Base-by-base conservation (phyloP, 202 grass and related monocot genomes). In the Zoysia matrella region DNA sequence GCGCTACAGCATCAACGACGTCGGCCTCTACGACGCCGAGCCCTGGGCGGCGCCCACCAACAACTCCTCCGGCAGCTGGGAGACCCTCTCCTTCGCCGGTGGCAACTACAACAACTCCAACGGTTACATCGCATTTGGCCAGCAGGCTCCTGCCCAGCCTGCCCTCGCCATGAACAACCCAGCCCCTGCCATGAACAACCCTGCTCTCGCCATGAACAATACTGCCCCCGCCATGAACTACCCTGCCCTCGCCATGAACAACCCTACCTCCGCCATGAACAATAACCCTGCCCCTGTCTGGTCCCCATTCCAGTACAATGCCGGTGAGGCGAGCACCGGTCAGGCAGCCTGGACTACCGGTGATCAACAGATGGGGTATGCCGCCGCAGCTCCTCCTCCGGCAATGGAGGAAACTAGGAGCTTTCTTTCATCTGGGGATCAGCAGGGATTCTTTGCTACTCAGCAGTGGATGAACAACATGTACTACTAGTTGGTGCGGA, bases 391-490 rank as follows among this genome's bases (percentile, higher is more conserved):
- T 36, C 30, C 5, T 18, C 56, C 10, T 81, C 8, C 45, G 0
- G 3, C 1, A 9, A 45, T 45, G 46, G 39, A 52, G 11, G 68
- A 10, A 3, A 40, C 8, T 62, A 8, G 3, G 60, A 36, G 2
- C 22, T 30, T 62, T 62, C 8, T 11, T 62, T 22, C 16, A 10
- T 36, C 30, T 36, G 22, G 8, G 60, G 22, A 36, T 11, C 18
- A 36, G 7, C 60, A 36, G 8, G 16, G 16, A 10, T 61, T 22
- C 18, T 62, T 40, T 50, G 10, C 39, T 50, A 18, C 22, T 10
- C 58, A 77, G 45, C 60, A 39, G 12, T 51, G 58, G 74, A 64
- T 49, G 58, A 22, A 39, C 16, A 8, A n/a, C 42, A 61, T 75
- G 73, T 15, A 11, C 74, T 77, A 30, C 58, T 30, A 61, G 16